phyloP scores from a whole-genome alignment of 208 protist species.

The Zelonia costaricensis region DNA sequence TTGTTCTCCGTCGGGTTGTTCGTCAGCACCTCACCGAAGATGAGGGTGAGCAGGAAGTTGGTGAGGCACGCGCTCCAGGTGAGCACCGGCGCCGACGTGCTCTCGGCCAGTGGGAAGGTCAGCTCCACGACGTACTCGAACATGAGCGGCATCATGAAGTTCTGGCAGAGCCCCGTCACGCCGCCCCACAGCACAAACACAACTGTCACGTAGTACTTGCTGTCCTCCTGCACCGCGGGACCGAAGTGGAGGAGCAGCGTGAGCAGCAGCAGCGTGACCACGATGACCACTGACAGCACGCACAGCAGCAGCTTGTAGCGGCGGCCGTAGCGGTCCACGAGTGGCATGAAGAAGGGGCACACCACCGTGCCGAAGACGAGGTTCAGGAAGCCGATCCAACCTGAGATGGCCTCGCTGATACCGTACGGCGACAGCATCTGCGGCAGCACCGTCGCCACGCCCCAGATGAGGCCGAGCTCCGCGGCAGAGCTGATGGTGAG shows the following conservation, averaged over 20 bases:
- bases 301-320: conserved; percentile 64
- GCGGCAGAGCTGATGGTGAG: conserved; percentile 56
- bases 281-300: conserved; percentile 35
- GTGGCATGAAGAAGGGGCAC: conserved; percentile 67
- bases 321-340: conserved; percentile 40
- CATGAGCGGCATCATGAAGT: conserved; percentile 83
- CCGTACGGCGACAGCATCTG: conserved; percentile 72
- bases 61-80: conserved; percentile 70
- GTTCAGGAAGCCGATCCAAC: conserved; percentile 77
- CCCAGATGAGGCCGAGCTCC: conserved; percentile 77
- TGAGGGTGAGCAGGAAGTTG: conserved; percentile 57
- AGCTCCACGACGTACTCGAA: conserved; percentile 86
- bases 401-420: conserved; percentile 52
- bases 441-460: conserved; percentile 70
- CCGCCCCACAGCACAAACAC: conserved; percentile 64
- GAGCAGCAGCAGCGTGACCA: conserved; percentile 41
- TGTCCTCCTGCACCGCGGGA: conserved; percentile 33
- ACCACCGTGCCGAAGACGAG: conserved; percentile 62
- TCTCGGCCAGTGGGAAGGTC: conserved; percentile 76
- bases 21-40: conserved; percentile 66
- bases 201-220: conserved; percentile 41
- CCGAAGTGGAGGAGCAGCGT: conserved; percentile 66
- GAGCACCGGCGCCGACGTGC: conserved; percentile 66
- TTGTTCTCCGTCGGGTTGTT: conserved; percentile 42
- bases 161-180: conserved; percentile 66